These are phyloP conservation scores for Dalechampia spathulata DNA, from an alignment of 441 rosid genomes.

Conservation along the genomic window DNA sequence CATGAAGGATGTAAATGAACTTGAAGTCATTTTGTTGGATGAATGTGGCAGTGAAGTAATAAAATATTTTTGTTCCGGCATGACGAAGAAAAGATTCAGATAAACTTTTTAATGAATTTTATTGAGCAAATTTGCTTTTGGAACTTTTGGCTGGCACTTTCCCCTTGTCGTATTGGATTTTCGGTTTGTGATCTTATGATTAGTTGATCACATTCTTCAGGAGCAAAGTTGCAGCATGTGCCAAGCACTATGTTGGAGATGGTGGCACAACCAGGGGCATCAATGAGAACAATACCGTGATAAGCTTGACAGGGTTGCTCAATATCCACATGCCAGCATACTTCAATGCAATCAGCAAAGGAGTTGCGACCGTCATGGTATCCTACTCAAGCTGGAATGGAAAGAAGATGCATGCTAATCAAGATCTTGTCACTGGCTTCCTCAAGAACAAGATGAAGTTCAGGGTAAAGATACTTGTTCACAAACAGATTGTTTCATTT, in stretches of 20 bases:
- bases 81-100: background rate
- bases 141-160: background rate
- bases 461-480: conserved; percentile 24
- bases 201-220: conserved; percentile 15
- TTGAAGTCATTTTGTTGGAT: too few relatives aligned
- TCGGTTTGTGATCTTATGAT: too few relatives aligned
- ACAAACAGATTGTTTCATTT: background rate
- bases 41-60: too few relatives aligned
- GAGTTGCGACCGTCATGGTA: conserved; percentile 63
- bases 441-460: conserved; percentile 47
- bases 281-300: conserved; percentile 54
- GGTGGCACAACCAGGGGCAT: conserved; percentile 59
- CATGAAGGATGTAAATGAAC: too few relatives aligned
- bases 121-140: background rate
- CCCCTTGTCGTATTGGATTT: background rate
- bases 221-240: conserved; percentile 57
- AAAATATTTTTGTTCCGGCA: background rate
- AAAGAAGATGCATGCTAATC: conserved; percentile 54
- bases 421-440: conserved; percentile 41
- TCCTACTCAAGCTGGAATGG: conserved; percentile 72
- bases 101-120: background rate
- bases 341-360: conserved; percentile 42
- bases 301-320: conserved; percentile 34
- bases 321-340: conserved; percentile 62
- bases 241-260: conserved; percentile 70